Evolutionary conservation across 805 yeast species (phyloP), one percentile per base, ranked within the genome.

Genomic region (Cyberlindnera maritima): DNA sequence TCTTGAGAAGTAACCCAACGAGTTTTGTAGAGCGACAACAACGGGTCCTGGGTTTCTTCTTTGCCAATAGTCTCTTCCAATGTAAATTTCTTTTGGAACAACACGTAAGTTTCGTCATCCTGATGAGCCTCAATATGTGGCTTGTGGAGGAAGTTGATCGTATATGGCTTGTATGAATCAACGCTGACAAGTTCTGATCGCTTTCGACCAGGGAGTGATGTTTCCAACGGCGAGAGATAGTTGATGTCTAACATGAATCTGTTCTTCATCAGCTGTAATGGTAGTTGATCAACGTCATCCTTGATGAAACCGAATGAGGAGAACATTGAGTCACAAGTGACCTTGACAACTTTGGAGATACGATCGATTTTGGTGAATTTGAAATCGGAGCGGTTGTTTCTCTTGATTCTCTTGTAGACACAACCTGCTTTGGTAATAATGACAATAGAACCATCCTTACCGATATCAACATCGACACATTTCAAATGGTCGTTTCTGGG

Each of bases 401-500:
- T 51, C 11, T 49, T 41, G 2, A 45, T 38, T 45, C 52, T 55
- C 45, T 34, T 68, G 54, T 77, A 88, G 0, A 79, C 87, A 19
- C 83, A 75, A 0, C 97, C 97, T 41, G 81, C 80, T 18, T 70
- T 63, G 0, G 94, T 84, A 52, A 85, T 77, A 1, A 91, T 61
- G 1, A 90, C 68, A 2, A 88, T 62, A 0, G 87, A 80, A 0
- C 95, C 95, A 57, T 83, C 86, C 15, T 66, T 69, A 2, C 85
- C 77, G 37, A 83, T 72, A 57, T 83, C 92, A 28, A 86, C 75
- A 64, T 88, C 96, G 4, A 67, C 69, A 40, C 80, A 88, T 46
- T 68, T 71, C 73, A 79, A 66, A 54, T 79, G 82, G 11, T 65
- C 61, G 41, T 77, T 78, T 46, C 77, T 71, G 1, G 91, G 87